A percentile compares a stretch with the other conserved stretches of the same genome.
These are phyloP conservation scores for Pleurotus giganteus DNA, from an alignment of 768 basidiomycete genomes.

Conservation along the genomic window DNA sequence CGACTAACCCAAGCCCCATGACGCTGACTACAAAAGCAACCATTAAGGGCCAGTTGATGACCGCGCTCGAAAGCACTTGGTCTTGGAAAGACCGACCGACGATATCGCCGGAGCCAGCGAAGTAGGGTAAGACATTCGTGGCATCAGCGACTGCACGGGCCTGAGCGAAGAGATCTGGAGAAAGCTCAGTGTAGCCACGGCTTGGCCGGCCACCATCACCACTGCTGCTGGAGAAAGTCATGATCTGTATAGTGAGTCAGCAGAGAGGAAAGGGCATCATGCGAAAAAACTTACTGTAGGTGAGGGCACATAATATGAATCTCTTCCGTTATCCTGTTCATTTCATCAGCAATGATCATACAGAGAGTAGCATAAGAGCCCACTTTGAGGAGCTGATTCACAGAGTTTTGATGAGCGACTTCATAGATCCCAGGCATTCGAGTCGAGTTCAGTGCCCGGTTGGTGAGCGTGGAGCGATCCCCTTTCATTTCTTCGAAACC, in stretches of 20 bases:
- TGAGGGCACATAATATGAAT: conserved; percentile 36
- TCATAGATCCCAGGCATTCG: conserved; percentile 24
- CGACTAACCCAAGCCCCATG: conserved; percentile 26
- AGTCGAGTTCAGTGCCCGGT: conserved; percentile 27
- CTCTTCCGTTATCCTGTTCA: conserved; percentile 35
- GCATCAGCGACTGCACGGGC: conserved; percentile 37
- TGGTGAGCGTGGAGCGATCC: conserved; percentile 17
- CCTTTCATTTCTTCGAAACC: conserved; percentile 21
- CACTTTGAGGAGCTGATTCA: conserved; percentile 36
- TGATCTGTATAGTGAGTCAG: conserved; percentile 20
- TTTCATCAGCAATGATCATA: background rate
- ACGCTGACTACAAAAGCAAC: conserved; percentile 22
- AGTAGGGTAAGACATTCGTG: conserved; percentile 38
- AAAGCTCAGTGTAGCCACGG: conserved; percentile 34
- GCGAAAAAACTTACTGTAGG: conserved; percentile 29
- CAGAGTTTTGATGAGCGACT: conserved; percentile 33
- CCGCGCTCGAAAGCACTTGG: conserved; percentile 22
- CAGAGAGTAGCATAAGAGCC: background rate
- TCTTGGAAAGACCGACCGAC: conserved; percentile 36
- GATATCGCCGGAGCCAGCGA: conserved; percentile 33
- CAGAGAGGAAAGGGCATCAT: background rate
- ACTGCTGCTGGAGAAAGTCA: conserved; percentile 34
- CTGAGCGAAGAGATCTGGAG: conserved; percentile 27
- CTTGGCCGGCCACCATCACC: conserved; percentile 25
- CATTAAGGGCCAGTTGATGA: conserved; percentile 23